A percentile compares a stretch with the other conserved stretches of the same genome.
Conservation (phyloP, 257 asterid genomes). For the Anisodus acutangulus region DNA sequence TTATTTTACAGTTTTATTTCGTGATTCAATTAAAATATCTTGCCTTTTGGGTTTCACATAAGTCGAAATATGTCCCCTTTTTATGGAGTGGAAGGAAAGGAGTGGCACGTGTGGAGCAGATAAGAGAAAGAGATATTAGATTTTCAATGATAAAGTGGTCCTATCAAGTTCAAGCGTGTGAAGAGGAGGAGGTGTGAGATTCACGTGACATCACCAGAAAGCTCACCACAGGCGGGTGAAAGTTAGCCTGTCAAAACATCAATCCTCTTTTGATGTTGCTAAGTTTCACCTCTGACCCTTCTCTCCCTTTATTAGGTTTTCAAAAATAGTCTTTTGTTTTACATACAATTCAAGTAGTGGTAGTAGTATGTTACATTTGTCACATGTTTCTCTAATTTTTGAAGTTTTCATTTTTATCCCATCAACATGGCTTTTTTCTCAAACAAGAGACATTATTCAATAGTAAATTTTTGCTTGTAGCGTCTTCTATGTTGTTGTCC, state of each 20-base stretch:
- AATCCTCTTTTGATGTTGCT: conserved; percentile 23
- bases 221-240: conserved; percentile 45
- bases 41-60: neutral
- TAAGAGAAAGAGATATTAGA: conserved; percentile 23
- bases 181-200: conserved; percentile 57
- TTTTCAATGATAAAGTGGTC: conserved; percentile 38
- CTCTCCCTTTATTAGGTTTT: neutral
- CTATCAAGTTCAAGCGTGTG: conserved; percentile 51
- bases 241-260: conserved; percentile 66
- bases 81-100: neutral
- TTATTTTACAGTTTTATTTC: neutral
- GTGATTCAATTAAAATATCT: neutral
- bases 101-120: conserved; percentile 50
- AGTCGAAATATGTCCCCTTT: neutral
- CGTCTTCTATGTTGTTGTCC: neutral
- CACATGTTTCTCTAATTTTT: too few species aligned
- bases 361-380: too few species aligned
- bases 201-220: conserved; percentile 68
- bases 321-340: neutral
- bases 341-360: neutral
- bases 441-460: too few species aligned
- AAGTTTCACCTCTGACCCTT: neutral
- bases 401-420: too few species aligned
- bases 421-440: too few species aligned
- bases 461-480: neutral